Evolutionary conservation across 2,329 filamentous ascomycete genomes (phyloP).

Genomic region (Aspergillus chevalieri): DNA sequence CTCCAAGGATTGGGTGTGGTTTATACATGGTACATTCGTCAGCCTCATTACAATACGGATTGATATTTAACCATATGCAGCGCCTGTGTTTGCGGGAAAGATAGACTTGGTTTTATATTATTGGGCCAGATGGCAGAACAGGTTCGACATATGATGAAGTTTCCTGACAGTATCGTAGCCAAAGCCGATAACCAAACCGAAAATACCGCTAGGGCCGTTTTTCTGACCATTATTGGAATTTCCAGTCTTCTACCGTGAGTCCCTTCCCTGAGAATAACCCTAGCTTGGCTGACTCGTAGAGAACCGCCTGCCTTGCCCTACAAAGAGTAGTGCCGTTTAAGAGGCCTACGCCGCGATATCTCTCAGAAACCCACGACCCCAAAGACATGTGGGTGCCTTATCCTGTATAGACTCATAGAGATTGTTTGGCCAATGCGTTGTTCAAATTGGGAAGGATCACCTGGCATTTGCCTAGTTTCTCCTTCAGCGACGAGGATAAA

Average conservation of each 20-base stretch:
- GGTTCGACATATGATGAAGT: slow-evolving; percentile 4
- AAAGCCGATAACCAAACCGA: neutral
- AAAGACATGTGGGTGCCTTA: slow-evolving; percentile 8
- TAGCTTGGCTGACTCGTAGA: neutral
- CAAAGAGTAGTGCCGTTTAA: slow-evolving; percentile 4
- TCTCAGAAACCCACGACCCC: slow-evolving; percentile 2
- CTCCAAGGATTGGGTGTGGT: slow-evolving; percentile 18
- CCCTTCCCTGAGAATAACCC: neutral
- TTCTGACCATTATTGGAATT: slow-evolving; percentile 6
- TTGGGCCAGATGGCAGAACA: slow-evolving; percentile 18
- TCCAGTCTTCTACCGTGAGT: slow-evolving; percentile 7
- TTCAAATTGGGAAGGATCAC: slow-evolving; percentile 1
- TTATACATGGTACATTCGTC: slow-evolving; percentile 11
- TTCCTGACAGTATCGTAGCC: neutral
- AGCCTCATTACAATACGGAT: neutral
- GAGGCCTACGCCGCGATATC: neutral
- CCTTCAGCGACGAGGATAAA: slow-evolving; percentile 6
- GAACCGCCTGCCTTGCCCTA: slow-evolving; percentile 3
- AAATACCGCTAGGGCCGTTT: slow-evolving; percentile 3
- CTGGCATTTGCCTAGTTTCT: slow-evolving; percentile 1
- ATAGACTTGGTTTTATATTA: slow-evolving; percentile 14
- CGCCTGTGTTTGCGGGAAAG: slow-evolving; percentile 18
- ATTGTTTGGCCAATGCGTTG: slow-evolving; percentile 3
- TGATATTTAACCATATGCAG: slow-evolving; percentile 1
- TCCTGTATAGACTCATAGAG: slow-evolving; percentile 6